Evolutionary conservation across 2,329 filamentous ascomycete species (phyloP), one percentile per base, ranked within the genome.

Genomic region (Botryotinia convoluta): DNA sequence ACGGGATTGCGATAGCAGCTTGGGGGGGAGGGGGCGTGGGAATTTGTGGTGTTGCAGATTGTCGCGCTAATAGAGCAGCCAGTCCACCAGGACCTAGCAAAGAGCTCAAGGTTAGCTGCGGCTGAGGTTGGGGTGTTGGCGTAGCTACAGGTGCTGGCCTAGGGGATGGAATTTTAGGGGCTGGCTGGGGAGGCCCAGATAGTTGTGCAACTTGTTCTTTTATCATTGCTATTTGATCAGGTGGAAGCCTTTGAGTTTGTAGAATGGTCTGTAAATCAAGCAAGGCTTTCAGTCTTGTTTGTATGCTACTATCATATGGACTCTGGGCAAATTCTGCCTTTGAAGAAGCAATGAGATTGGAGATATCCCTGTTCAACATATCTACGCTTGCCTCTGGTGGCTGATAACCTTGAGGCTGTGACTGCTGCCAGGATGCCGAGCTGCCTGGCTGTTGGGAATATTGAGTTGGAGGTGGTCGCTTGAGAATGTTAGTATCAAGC

Each of bases 191-290:
- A 72, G 80, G 77, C 72, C 80, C 77, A 75, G 80, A 79, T 82
- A 97, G 88, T 82, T 91, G 90, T 82, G 92, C 90, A 83, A 98
- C 91, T 87, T 96, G 93, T 81, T 92, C 91, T 83, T 92, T 93
- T 83, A 97, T 92, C 82, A 92, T 89, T 83, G 92, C 90, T 81
- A 97, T 87, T 84, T 97, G 93, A 80, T 95, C 91, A 79, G 90
- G 90, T 74, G 91, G 91, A 81, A 97, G 86, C 80, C 91, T 90
- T 82, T 94, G 92, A 78, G 87, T 91, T 82, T 93, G 90, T 80
- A 98, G 85, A 77, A 95, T 89, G 77, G 87, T 90, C 84, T 97
- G 93, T 76, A 98, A 88, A 82, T 96, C 93, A 83, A 95, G 85
- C 78, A 98, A 88, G 76, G 94, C 94, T 84, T 93, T 93, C 80